Conservation (phyloP, 1,284 basidiomycete species). For the Stygiomarasmius scandens region DNA sequence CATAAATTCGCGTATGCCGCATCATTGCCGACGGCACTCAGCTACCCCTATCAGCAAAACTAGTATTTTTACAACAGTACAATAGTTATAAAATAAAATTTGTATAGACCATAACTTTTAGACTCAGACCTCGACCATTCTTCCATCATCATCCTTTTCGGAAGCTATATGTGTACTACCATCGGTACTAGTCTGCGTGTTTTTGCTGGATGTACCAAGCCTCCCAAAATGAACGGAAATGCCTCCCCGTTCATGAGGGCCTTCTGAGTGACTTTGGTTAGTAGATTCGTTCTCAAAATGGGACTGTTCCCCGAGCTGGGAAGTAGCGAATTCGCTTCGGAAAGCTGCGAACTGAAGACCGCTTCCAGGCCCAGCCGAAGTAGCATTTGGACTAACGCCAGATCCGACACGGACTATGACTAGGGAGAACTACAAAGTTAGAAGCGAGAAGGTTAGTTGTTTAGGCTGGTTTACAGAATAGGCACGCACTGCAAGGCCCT, state of each 20-base stretch:
- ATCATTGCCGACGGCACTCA: no score
- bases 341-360: neutral
- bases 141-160: neutral
- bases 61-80: no score
- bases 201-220: neutral
- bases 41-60: no score
- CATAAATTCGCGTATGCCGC: no score
- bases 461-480: neutral
- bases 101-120: no score
- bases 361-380: neutral
- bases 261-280: no score
- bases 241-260: neutral
- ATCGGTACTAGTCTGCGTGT: no score
- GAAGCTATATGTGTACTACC: no score
- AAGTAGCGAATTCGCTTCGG: neutral
- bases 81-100: no score
- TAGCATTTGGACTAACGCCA: slow-evolving; percentile 1
- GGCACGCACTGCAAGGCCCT: neutral
- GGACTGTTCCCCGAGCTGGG: neutral
- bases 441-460: neutral
- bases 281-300: no score
- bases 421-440: slow-evolving; percentile 10
- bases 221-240: neutral
- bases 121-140: no score
- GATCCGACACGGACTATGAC: slow-evolving; percentile 10